Conservation (phyloP, 148 eudicot genomes). For the Talinum fruticosum region DNA sequence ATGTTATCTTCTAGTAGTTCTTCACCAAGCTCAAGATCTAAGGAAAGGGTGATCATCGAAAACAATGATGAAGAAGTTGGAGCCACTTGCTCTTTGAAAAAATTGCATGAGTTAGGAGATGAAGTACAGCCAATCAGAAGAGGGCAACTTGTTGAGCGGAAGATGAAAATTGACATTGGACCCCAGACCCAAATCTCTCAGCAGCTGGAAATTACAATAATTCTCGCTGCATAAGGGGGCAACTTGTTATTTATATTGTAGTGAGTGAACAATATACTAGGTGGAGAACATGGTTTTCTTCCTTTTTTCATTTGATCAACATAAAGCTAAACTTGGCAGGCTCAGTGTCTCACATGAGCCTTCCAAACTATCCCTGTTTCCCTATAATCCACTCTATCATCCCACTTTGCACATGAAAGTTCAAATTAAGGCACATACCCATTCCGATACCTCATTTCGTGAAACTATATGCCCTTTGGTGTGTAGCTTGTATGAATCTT, state of each 20-base stretch:
- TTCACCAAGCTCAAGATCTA: neutral
- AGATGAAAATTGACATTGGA: neutral
- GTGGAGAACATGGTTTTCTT: no score
- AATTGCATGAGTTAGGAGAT: neutral
- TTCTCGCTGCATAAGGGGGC: neutral
- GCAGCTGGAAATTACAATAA: neutral
- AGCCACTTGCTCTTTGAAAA: neutral
- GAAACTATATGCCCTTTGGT: neutral
- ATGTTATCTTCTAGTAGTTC: neutral
- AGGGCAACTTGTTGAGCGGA: neutral
- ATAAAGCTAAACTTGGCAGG: no score
- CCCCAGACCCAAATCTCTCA: no score
- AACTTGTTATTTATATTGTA: no score
- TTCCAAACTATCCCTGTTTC: no score
- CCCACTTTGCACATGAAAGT: no score
- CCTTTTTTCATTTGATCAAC: no score
- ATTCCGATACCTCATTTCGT: no score
- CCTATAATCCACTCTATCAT: no score
- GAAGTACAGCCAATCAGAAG: neutral
- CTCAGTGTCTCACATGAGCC: no score
- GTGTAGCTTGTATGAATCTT: neutral
- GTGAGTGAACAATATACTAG: no score
- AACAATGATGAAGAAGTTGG: neutral
- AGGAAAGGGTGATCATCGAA: neutral
- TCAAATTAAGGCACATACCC: no score